Base-by-base conservation (phyloP, 257 asterid species). In the Jaltomata sinuosa region DNA sequence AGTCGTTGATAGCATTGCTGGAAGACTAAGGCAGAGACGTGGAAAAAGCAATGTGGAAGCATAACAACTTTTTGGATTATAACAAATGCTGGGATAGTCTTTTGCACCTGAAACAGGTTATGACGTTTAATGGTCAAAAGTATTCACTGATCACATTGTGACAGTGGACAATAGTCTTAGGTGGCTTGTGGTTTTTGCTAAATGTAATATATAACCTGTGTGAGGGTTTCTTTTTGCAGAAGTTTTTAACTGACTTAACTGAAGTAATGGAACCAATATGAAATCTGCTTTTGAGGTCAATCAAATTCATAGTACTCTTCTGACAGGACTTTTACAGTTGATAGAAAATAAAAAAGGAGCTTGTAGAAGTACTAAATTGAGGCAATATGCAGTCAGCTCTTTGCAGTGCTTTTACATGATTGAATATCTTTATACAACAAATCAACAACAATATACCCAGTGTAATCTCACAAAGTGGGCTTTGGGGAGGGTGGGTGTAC, bases 1-100 rank as follows among this genome's bases (percentile, higher is more conserved):
- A 32, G 77, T 64, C 18, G 74, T 91, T 80, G 96, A 90, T 85
- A 90, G 93, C 61, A 86, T 91, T 71, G 97, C 87, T 53, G 93
- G 91, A 83, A 90, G 97, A 91, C 85, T 93, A 87, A 87, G 95
- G 88, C 89, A 82, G 88, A 91, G 96, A 86, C 92, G 88, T 8
- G 80, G 21, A 21, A 80, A 42, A 64, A 59, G 40, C 77, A 40
- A 59, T 25, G 19, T 49, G 45, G 82, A 77, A 49, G 62, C 82
- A 49, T 77, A 29, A 29, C 81, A 45, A 25, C 18, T 27, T 77
- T 45, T 4, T 1, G 1, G 57, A 21, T n/a, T n/a, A n/a, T 27
- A 29, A 49, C 82, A 49, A 52, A 77, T 27, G n/a, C 29, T 16
- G 42, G 10, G 62, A 49, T 16, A 18, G 5, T 77, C 62, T 77